These are phyloP conservation scores for Sclerotinia borealis DNA, from an alignment of 2,329 filamentous ascomycete genomes.

Conservation along the genomic window DNA sequence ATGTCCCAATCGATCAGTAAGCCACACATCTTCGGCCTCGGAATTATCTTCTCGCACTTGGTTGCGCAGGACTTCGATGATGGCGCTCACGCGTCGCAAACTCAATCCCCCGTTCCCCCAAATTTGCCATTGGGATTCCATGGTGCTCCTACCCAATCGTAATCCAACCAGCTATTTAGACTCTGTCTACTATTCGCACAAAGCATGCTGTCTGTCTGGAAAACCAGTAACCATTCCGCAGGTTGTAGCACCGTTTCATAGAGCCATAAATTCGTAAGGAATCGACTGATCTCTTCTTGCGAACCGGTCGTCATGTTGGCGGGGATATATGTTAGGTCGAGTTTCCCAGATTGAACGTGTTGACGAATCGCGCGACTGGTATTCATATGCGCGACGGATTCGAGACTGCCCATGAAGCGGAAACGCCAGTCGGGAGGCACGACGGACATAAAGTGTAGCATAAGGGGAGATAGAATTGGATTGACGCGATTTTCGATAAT, in stretches of 20 bases:
- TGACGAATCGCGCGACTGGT: constrained; percentile 40
- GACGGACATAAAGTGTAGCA: constrained; percentile 49
- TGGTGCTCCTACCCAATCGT: constrained; percentile 33
- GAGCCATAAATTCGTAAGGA: constrained; percentile 45
- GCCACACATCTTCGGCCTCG: constrained; percentile 52
- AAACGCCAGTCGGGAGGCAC: constrained; percentile 50
- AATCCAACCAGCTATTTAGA: constrained; percentile 20
- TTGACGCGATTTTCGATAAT: constrained; percentile 46
- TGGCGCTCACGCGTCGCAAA: constrained; percentile 46
- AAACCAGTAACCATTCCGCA: constrained; percentile 47
- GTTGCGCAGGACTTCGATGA: constrained; percentile 45
- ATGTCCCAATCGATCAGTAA: constrained; percentile 46
- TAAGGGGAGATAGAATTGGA: constrained; percentile 42
- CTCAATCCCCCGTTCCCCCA: constrained; percentile 35
- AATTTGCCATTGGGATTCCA: constrained; percentile 31
- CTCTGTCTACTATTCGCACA: constrained; percentile 40
- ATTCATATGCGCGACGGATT: constrained; percentile 42
- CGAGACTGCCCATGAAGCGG: constrained; percentile 45
- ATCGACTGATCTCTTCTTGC: constrained; percentile 46
- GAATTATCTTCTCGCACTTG: constrained; percentile 40
- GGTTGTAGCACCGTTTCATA: constrained; percentile 43
- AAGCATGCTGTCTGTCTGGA: constrained; percentile 49
- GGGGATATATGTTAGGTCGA: constrained; percentile 47
- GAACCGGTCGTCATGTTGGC: constrained; percentile 43
- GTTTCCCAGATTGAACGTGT: constrained; percentile 34